Percentiles rank a stretch among this genome's conserved stretches.
phyloP scores from a whole-genome alignment of 176 grass and related monocot genomes.

The Miscanthus lutarioriparius region DNA sequence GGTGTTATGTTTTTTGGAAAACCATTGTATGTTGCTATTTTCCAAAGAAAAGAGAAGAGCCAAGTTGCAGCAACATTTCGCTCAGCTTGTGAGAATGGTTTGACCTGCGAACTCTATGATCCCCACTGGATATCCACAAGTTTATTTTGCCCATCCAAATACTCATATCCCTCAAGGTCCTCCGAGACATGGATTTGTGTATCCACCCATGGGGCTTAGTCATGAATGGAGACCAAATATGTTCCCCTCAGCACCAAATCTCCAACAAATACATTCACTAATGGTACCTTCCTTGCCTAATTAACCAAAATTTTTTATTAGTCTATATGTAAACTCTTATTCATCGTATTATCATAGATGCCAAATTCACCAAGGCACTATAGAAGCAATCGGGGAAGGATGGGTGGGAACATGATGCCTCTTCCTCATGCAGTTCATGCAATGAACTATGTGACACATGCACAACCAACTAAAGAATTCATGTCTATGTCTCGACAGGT shows the following conservation, averaged over 20 bases:
- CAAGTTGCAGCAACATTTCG: constrained; percentile 57
- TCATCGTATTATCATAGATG: constrained; percentile 32
- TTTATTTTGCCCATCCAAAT: constrained; percentile 62
- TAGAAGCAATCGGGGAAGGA: constrained; percentile 51
- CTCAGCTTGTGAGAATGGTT: constrained; percentile 37
- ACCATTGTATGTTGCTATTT: constrained; percentile 80
- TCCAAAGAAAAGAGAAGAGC: constrained; percentile 77
- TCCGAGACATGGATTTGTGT: constrained; percentile 62
- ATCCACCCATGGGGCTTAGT: constrained; percentile 43
- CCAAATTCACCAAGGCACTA: constrained; percentile 56
- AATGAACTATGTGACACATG: constrained; percentile 44
- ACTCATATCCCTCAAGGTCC: constrained; percentile 52
- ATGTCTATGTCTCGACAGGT: constrained; percentile 54
- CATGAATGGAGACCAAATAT: constrained; percentile 64
- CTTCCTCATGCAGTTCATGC: constrained; percentile 40
- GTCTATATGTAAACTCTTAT: background rate
- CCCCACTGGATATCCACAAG: constrained; percentile 54
- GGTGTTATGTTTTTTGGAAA: constrained; percentile 82
- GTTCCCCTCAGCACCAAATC: constrained; percentile 45
- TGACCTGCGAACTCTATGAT: constrained; percentile 49
- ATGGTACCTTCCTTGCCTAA: constrained; percentile 32
- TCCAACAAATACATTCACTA: constrained; percentile 53
- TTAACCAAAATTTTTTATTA: background rate
- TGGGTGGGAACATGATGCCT: constrained; percentile 50
- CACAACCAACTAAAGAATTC: constrained; percentile 57